phyloP scores from a whole-genome alignment of 2,329 filamentous ascomycete genomes.

The Tolypocladium tropicale region DNA sequence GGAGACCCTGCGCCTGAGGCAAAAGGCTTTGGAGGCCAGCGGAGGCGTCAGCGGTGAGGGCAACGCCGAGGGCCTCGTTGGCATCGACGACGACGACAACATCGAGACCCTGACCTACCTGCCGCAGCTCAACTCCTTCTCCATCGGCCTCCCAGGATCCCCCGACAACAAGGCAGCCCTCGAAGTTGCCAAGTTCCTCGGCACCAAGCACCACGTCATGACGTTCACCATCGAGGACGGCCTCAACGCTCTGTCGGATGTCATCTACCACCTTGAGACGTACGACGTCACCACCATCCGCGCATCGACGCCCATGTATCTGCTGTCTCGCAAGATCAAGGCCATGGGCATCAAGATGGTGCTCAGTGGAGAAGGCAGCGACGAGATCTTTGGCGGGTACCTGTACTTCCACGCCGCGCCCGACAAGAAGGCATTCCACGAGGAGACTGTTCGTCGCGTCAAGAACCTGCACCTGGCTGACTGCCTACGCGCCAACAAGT shows the following conservation, averaged over 20 bases:
- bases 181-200: slow-evolving; percentile 91
- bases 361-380: slow-evolving; percentile 87
- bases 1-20: slow-evolving; percentile 71
- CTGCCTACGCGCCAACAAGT: slow-evolving; percentile 97
- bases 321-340: slow-evolving; percentile 97
- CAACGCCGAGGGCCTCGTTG: slow-evolving; percentile 66
- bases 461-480: slow-evolving; percentile 97
- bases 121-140: slow-evolving; percentile 96
- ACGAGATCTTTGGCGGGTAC: slow-evolving; percentile 98
- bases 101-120: slow-evolving; percentile 84
- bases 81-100: slow-evolving; percentile 87
- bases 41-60: slow-evolving; percentile 31
- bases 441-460: slow-evolving; percentile 85
- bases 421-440: slow-evolving; percentile 84
- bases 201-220: slow-evolving; percentile 96
- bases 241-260: slow-evolving; percentile 90
- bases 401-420: slow-evolving; percentile 97
- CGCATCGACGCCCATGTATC: slow-evolving; percentile 96
- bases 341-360: slow-evolving; percentile 99
- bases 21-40: slow-evolving; percentile 44
- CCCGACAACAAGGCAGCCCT: slow-evolving; percentile 87
- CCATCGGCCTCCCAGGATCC: slow-evolving; percentile 86
- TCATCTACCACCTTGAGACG: slow-evolving; percentile 95
- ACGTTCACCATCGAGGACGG: slow-evolving; percentile 98
- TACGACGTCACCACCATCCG: slow-evolving; percentile 98